Conservation (phyloP, 2,329 filamentous ascomycete species). For the Alternaria gansuensis region DNA sequence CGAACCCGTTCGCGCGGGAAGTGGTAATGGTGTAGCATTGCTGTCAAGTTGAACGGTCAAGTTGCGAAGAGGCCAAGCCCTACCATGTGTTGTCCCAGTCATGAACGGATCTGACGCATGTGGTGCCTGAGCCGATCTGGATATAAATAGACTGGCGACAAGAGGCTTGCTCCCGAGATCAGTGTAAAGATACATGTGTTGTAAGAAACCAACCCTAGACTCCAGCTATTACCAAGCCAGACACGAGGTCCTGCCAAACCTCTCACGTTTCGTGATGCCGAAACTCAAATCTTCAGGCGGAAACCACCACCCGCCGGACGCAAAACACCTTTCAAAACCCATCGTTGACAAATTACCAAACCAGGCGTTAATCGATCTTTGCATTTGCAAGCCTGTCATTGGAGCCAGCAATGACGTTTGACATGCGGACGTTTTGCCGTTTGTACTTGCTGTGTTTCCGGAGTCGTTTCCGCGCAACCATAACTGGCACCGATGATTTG, state of each 20-base stretch:
- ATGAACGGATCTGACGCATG: conserved; percentile 28
- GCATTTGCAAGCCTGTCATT: conserved; percentile 73
- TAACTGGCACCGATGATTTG: conserved; percentile 95
- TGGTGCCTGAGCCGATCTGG: conserved; percentile 28
- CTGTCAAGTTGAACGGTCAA: conserved; percentile 13
- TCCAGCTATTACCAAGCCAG: conserved; percentile 32
- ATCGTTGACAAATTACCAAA: conserved; percentile 47
- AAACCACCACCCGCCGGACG: conserved; percentile 13
- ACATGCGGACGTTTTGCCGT: conserved; percentile 73
- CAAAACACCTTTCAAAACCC: conserved; percentile 34
- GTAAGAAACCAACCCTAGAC: conserved; percentile 34
- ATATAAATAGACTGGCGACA: conserved; percentile 25
- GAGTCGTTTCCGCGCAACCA: conserved; percentile 93
- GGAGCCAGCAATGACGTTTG: conserved; percentile 82
- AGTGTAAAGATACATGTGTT: conserved; percentile 21
- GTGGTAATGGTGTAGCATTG: neutral
- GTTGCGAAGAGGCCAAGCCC: neutral
- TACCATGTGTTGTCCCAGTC: conserved; percentile 14
- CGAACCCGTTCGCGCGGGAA: conserved; percentile 1
- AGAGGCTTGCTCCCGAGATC: conserved; percentile 24
- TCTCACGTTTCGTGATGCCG: conserved; percentile 45
- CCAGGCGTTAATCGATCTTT: conserved; percentile 70
- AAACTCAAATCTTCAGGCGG: conserved; percentile 27
- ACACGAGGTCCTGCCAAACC: conserved; percentile 39
- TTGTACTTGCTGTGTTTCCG: conserved; percentile 86